These are phyloP conservation scores for Raffaelea deltoideospora DNA, from an alignment of 2,329 filamentous ascomycete genomes.

Conservation along the genomic window DNA sequence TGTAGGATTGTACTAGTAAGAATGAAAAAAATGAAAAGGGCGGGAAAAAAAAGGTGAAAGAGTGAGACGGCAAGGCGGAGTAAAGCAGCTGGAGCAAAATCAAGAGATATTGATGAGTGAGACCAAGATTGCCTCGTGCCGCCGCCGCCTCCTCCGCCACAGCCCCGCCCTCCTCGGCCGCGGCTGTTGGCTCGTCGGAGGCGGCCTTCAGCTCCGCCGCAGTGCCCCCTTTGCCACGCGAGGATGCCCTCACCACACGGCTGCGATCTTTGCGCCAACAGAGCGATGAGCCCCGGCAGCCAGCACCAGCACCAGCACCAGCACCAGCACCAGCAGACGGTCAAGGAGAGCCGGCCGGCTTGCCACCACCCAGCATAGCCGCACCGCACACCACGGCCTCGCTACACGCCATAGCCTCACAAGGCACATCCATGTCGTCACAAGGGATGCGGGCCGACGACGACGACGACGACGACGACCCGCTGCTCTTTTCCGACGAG, in stretches of 20 bases:
- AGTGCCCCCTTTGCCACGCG: constrained; percentile 24
- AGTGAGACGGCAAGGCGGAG: background rate
- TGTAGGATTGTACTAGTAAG: constrained; percentile 19
- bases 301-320: background rate
- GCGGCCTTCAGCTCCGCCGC: background rate
- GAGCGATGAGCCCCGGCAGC: constrained; percentile 10
- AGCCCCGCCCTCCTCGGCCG: background rate
- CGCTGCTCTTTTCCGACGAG: constrained; percentile 32
- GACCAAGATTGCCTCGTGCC: no score
- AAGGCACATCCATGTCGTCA: background rate
- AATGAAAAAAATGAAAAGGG: background rate
- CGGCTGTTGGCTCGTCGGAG: background rate
- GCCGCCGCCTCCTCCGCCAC: no score
- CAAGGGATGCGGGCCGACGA: constrained; percentile 5
- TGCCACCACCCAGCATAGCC: no score
- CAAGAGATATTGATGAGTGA: background rate
- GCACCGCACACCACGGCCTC: no score
- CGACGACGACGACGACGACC: constrained; percentile 22
- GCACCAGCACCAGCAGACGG: no score
- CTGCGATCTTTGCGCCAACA: constrained; percentile 33
- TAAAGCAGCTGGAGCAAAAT: background rate
- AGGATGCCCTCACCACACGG: constrained; percentile 35
- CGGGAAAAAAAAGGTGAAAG: background rate
- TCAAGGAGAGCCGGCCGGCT: background rate
- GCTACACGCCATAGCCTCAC: no score